Percentiles rank a stretch among this genome's conserved stretches.
Evolutionary conservation across 495 filamentous ascomycete genomes (phyloP).

Genomic region (Hypomontagnella monticulosa): DNA sequence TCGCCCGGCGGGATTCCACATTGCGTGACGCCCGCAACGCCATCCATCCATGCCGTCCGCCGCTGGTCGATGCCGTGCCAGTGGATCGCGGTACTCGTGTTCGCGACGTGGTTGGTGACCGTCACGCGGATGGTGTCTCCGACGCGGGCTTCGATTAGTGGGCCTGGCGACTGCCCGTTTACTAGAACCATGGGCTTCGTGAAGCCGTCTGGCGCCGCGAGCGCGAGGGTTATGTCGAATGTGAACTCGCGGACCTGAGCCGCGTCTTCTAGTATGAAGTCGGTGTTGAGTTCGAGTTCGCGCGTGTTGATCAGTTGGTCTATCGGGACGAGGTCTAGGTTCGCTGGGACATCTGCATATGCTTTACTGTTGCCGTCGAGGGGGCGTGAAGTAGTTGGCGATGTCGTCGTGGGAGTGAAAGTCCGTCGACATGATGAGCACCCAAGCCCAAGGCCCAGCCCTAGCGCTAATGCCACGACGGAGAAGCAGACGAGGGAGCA

Average conservation of each 20-base stretch:
- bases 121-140: constrained; percentile 52
- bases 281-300: constrained; percentile 42
- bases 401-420: neutral
- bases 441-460: constrained; percentile 36
- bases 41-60: constrained; percentile 45
- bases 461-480: constrained; percentile 24
- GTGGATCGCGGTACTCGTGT: constrained; percentile 45
- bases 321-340: constrained; percentile 21
- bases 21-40: constrained; percentile 45
- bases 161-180: constrained; percentile 67
- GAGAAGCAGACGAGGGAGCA: constrained; percentile 27
- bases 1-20: constrained; percentile 45
- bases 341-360: constrained; percentile 16
- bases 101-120: constrained; percentile 41
- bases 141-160: constrained; percentile 60
- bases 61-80: constrained; percentile 49
- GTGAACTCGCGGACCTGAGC: constrained; percentile 36
- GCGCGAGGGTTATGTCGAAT: constrained; percentile 42
- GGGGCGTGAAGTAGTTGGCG: constrained; percentile 9
- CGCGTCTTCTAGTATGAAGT: constrained; percentile 18
- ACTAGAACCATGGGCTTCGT: constrained; percentile 61
- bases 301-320: constrained; percentile 37
- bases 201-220: constrained; percentile 60
- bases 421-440: constrained; percentile 12
- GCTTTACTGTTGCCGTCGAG: too few relatives aligned